Base-by-base conservation (phyloP, 306 rosid genomes). In the Prunus padus region DNA sequence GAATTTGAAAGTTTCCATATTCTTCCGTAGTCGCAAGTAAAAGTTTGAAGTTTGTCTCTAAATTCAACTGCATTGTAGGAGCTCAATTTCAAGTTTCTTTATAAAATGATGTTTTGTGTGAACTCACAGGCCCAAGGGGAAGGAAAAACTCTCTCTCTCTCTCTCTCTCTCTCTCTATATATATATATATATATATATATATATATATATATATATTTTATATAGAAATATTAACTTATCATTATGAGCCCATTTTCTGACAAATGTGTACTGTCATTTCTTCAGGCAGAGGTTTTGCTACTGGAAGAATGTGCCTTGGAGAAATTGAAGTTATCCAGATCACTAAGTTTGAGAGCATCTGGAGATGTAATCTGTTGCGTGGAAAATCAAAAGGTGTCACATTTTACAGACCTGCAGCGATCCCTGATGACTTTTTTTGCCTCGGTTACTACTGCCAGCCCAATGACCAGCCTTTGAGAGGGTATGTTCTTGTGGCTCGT, bases 391-490 rank as follows among this genome's bases (percentile, higher is more conserved):
- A 73, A 33, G 90, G 88, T 60, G 80, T 85, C 71, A 76, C 95
- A 76, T 95, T 95, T 84, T 95, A 86, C 71, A 89, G 82, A 86
- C 98, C 97, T 63, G 76, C 12, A 65, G 83, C 76, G 73, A 83
- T 92, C 81, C 97, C 98, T 0, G 82, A 86, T 60, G 97, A 87
- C 8, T 95, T 86, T 79, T 90, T 51, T 82, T 90, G 89, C 86
- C 90, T 95, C n/a, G 98, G 98, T 59, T 79, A 95, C 75, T 90
- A 85, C 76, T 90, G 94, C 77, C 97, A 90, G 81, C 77, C 83
- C 55, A 79, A 85, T 83, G 80, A 82, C 60, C 84, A 74, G 56
- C 96, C 97, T 18, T 77, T 89, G 79, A 80, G 90, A 78, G 97
- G 98, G 31, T 81, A 84, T 40, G 84, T 89, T 78, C 90, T 92